Base-by-base conservation (phyloP, 208 protist species). In the Acanthamoeba healyi region DNA sequence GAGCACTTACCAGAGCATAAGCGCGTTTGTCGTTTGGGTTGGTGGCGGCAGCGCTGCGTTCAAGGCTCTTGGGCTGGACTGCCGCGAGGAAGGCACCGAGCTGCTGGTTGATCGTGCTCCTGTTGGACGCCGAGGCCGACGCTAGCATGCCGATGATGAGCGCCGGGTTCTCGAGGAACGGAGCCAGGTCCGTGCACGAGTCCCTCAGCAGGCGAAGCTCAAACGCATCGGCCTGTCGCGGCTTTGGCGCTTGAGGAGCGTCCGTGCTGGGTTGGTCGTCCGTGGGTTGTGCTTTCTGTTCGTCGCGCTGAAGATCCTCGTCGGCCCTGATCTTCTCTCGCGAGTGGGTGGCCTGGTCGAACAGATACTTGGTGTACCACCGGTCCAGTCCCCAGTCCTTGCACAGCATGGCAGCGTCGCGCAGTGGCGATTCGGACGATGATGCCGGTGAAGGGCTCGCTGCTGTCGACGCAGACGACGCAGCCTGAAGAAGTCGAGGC, bases 311-410 rank as follows among this genome's bases (percentile, higher is more conserved):
- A 3, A 79, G 34, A 38, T 3, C 24, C 77, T 63, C 79, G 44
- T 34, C 51, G 79, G 49, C 79, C 44, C 58, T 3, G 79, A 87
- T 17, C 51, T 87, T 87, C 44, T 87, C 79, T 3, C 51, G 79
- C n/a, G 79, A 87, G 79, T 40, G 44, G 42, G 29, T 63, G n/a
- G 79, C 79, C 79, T 87, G 79, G 79, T 87, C 79, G 17, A 87
- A 87, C 51, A 87, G 51, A 32, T 87, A 87, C 51, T 87, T 87
- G 26, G 79, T 87, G 51, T 87, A 87, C 79, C 79, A 87, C 7
- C 79, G 44, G 49, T 87, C 79, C 6, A 87, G 79, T 24, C 79
- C 79, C 79, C 79, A 87, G 79, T 87, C 79, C 51, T 87, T 87
- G 51, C 79, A 87, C 32, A 87, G 79, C 42, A 87, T 26, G 42